Conservation (phyloP, 495 filamentous ascomycete genomes). For the Xeromyces bisporus region DNA sequence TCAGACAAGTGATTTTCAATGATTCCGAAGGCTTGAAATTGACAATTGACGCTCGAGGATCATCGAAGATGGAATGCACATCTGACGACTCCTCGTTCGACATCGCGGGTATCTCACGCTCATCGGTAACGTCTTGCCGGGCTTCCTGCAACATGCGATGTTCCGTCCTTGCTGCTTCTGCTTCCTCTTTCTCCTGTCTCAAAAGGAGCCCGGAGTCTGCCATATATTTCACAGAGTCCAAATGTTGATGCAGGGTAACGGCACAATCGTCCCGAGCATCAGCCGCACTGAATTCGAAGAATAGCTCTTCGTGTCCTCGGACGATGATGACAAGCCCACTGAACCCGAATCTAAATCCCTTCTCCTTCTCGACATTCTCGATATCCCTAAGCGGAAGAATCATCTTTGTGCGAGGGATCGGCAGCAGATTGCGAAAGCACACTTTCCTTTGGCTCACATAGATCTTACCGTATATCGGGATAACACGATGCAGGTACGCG, state of each 20-base stretch:
- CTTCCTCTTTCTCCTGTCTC: slow-evolving; percentile 50
- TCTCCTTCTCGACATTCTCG: slow-evolving; percentile 88
- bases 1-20: slow-evolving; percentile 79
- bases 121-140: slow-evolving; percentile 40
- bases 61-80: slow-evolving; percentile 66
- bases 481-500: slow-evolving; percentile 67
- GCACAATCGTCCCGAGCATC: slow-evolving; percentile 79
- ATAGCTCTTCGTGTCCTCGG: slow-evolving; percentile 85
- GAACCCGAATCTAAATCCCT: slow-evolving; percentile 84
- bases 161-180: slow-evolving; percentile 65
- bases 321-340: slow-evolving; percentile 84
- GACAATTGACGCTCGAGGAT: slow-evolving; percentile 77
- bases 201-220: slow-evolving; percentile 54
- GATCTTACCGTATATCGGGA: slow-evolving; percentile 92
- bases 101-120: slow-evolving; percentile 35
- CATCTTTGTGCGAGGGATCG: slow-evolving; percentile 82
- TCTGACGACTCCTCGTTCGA: slow-evolving; percentile 28
- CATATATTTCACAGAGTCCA: slow-evolving; percentile 58
- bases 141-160: slow-evolving; percentile 70
- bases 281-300: slow-evolving; percentile 74
- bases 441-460: slow-evolving; percentile 84
- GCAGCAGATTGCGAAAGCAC: slow-evolving; percentile 84
- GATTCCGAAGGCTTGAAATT: slow-evolving; percentile 83
- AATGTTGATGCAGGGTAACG: slow-evolving; percentile 55
- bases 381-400: slow-evolving; percentile 84